A percentile compares a stretch with the other conserved stretches of the same genome.
These are phyloP conservation scores for Trypanosoma theileri DNA, from an alignment of 208 protist species.

Conservation along the genomic window DNA sequence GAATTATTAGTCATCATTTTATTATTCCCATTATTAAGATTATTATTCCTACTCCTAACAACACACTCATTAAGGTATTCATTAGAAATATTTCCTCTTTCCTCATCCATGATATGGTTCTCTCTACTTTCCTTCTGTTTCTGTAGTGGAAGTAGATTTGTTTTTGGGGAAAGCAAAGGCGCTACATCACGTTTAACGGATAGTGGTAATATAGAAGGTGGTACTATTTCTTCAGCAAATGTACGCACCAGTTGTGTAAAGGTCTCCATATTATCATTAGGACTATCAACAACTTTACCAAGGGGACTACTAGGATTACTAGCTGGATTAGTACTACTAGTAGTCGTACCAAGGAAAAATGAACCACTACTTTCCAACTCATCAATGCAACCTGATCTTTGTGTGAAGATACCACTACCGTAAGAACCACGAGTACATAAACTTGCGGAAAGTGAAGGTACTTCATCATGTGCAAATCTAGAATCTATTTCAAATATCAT, in stretches of 20 bases:
- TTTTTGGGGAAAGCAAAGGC: no score
- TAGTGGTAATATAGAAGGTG: no score
- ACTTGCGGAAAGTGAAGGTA: constrained; percentile 48
- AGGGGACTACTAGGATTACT: neutral
- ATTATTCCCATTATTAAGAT: neutral
- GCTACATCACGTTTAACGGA: no score
- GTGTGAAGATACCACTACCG: constrained; percentile 40
- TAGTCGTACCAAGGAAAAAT: neutral
- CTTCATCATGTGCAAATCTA: constrained; percentile 52
- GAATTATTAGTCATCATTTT: neutral
- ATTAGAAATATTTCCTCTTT: no score
- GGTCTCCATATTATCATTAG: neutral
- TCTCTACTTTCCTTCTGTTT: no score
- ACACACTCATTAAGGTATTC: no score
- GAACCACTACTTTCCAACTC: constrained; percentile 50
- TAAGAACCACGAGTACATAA: constrained; percentile 51
- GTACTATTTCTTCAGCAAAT: no score
- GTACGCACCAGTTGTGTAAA: no score
- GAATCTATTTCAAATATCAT: constrained; percentile 41
- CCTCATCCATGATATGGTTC: no score
- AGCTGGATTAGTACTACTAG: neutral
- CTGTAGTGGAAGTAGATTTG: no score
- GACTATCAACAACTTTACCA: no score
- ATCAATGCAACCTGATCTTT: constrained; percentile 72
- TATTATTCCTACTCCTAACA: neutral